Percentiles rank a stretch among this genome's conserved stretches.
These are phyloP conservation scores for Alternaria arbusti DNA, from an alignment of 2,329 filamentous ascomycete species.

Conservation along the genomic window DNA sequence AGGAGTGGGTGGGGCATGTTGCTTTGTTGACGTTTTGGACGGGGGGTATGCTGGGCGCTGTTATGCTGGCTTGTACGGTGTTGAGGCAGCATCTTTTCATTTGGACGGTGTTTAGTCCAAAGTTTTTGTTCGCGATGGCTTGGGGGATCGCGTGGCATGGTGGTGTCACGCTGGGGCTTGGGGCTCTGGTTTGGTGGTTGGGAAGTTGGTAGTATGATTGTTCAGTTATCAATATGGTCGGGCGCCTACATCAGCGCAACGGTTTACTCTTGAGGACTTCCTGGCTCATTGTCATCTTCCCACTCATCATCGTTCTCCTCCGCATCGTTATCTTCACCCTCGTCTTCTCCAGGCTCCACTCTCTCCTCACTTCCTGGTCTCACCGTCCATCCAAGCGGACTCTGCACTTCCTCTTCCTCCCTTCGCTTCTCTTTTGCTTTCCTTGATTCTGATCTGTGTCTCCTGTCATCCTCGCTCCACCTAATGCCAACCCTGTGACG, in stretches of 20 bases:
- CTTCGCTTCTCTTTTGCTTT: background rate
- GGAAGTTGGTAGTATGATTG: slow-evolving; percentile 32
- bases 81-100: slow-evolving; percentile 92
- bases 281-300: background rate
- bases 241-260: background rate
- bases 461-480: background rate
- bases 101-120: slow-evolving; percentile 98
- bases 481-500: background rate
- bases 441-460: background rate
- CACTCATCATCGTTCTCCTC: background rate
- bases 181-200: slow-evolving; percentile 41
- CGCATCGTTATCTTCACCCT: background rate
- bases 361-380: background rate
- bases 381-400: background rate
- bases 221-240: background rate
- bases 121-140: slow-evolving; percentile 89
- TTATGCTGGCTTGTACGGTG: slow-evolving; percentile 88
- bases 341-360: background rate
- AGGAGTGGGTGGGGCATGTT: slow-evolving; percentile 56
- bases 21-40: slow-evolving; percentile 74
- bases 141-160: slow-evolving; percentile 88
- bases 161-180: slow-evolving; percentile 47
- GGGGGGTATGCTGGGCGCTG: slow-evolving; percentile 68
- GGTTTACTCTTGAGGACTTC: background rate
- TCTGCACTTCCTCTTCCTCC: background rate